Evolutionary conservation across 2,329 filamentous ascomycete species (phyloP).

Genomic region (Orbilia brochopaga): DNA sequence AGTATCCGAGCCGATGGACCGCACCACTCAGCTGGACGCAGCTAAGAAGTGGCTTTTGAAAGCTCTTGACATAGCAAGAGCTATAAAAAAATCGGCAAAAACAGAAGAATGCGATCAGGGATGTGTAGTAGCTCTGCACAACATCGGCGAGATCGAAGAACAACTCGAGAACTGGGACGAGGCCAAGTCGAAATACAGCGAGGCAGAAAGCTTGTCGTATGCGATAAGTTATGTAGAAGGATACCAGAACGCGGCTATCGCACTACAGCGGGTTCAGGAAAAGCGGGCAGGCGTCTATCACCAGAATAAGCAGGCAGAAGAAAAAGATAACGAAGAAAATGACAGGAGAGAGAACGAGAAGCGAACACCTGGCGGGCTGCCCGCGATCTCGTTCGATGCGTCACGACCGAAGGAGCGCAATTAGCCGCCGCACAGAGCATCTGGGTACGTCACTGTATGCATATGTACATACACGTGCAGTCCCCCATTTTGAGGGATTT

Average conservation of each 20-base stretch:
- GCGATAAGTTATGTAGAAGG: constrained; percentile 56
- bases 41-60: constrained; percentile 80
- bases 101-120: constrained; percentile 81
- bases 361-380: not conserved
- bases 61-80: constrained; percentile 70
- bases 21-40: constrained; percentile 64
- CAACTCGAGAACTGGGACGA: constrained; percentile 71
- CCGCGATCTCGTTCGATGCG: not conserved
- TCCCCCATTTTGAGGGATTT: too few species aligned
- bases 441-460: not conserved
- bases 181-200: constrained; percentile 71
- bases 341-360: constrained; percentile 7
- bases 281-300: constrained; percentile 23
- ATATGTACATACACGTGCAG: not conserved
- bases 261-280: constrained; percentile 30
- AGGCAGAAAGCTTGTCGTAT: constrained; percentile 68
- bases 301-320: constrained; percentile 11
- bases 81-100: constrained; percentile 70
- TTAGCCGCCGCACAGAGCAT: not conserved
- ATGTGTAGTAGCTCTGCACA: constrained; percentile 83
- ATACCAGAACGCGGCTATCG: constrained; percentile 29
- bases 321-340: constrained; percentile 9
- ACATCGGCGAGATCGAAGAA: constrained; percentile 81
- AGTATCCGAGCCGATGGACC: constrained; percentile 60
- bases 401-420: not conserved